Evolutionary conservation across 768 basidiomycete species (phyloP).

Genomic region (Suillus paluster): DNA sequence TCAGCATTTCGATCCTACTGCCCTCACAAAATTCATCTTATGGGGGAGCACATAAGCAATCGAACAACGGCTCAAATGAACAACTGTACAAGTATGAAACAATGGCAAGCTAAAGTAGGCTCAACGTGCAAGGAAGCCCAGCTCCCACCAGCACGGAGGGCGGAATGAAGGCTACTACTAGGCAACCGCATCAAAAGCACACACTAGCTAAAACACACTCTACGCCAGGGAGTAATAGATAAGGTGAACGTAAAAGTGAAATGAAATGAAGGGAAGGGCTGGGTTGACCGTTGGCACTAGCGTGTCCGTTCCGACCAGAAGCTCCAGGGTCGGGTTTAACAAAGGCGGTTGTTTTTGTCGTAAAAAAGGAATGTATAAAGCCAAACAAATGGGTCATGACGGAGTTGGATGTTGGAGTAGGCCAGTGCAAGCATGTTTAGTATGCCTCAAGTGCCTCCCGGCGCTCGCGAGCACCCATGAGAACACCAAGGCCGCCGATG

Average conservation of each 20-base stretch:
- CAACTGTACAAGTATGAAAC: constrained; percentile 8
- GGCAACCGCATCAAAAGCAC: background rate
- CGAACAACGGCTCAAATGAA: background rate
- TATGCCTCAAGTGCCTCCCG: constrained; percentile 75
- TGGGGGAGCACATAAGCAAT: background rate
- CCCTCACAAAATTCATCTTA: background rate
- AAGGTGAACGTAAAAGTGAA: constrained; percentile 6
- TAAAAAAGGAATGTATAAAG: constrained; percentile 25
- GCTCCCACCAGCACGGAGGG: background rate
- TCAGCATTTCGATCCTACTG: too few species aligned
- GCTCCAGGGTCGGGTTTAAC: constrained; percentile 4
- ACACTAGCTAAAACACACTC: constrained; percentile 2
- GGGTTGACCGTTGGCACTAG: constrained; percentile 11
- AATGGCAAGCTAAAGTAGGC: background rate
- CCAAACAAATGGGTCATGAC: constrained; percentile 18
- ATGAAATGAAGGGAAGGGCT: constrained; percentile 10
- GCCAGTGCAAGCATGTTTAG: constrained; percentile 38
- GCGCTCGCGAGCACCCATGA: constrained; percentile 83
- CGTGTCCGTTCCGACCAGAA: constrained; percentile 16
- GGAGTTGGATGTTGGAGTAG: constrained; percentile 10
- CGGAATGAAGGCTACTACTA: background rate
- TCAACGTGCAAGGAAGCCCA: background rate
- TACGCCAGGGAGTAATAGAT: constrained; percentile 6
- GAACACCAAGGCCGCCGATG: constrained; percentile 76
- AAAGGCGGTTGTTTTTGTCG: constrained; percentile 4